Evolutionary conservation across 768 basidiomycete species (phyloP), one percentile per base, ranked within the genome.

Genomic region (Clitopilus hobsonii): DNA sequence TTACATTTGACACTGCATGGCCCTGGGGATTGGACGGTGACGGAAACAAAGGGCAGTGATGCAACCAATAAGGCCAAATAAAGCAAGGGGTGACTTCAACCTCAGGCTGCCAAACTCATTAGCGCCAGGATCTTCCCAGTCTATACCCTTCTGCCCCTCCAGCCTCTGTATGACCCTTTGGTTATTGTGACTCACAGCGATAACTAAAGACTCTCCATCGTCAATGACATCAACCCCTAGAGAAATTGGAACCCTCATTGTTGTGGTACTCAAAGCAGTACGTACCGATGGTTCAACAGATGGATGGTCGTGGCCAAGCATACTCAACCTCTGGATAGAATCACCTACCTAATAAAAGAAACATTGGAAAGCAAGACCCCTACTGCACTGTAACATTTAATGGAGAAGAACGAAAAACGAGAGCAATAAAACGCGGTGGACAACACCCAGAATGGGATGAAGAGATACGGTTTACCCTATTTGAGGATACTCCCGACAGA

Each of bases 371-470:
- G 73, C 97, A 98, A 70, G 94, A 98, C 69, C 97, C 97, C 0
- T 99, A 96, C 70, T 97, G 94, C 61, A 73, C 85, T 22, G 81
- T 96, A 23, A 75, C 78, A 3, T 74, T 94, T 52, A 88, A 91
- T 65, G 85, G 85, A 50, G 88, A 94, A 69, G 94, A 86, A 64
- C 83, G 86, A 56, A 81, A 91, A 51, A 98, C 96, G 4, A 92
- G 89, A 68, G 85, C 93, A n/a, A 88, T 98, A 68, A 95, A 91
- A 67, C 88, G 93, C 26, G 97, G 97, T 50, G 97, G 97, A 16
- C 97, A 99, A 68, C 94, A 97, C 69, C 97, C 97, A 5, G 94
- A 94, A 72, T 99, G 97, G 95, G 97, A 99, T 67, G 94, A 97
- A 63, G 97, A 99, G 72, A 77, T 98, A 64, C 87, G 97, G 38